Conservation (phyloP, 2,329 filamentous ascomycete species). For the Talaromyces albobiverticillius region DNA sequence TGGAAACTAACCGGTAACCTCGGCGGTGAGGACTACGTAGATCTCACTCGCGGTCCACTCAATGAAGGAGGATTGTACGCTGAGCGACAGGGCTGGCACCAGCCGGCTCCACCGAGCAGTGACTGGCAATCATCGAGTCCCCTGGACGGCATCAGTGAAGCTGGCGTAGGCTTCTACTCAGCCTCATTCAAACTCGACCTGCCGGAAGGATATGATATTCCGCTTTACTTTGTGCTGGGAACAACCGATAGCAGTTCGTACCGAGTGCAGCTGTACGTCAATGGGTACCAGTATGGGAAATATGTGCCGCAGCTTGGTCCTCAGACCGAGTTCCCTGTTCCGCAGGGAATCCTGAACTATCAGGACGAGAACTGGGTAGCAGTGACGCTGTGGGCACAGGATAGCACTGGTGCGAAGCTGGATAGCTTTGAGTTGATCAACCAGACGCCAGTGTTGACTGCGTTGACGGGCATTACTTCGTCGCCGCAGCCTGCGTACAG, state of each 20-base stretch:
- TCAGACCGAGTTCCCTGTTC: conserved; percentile 68
- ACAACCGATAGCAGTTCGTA: conserved; percentile 56
- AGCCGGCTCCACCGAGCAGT: conserved; percentile 40
- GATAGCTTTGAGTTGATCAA: conserved; percentile 52
- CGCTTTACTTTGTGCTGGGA: conserved; percentile 51
- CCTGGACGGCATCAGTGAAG: conserved; percentile 36
- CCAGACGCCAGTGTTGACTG: conserved; percentile 52
- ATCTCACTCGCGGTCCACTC: conserved; percentile 52
- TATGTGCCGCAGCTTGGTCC: conserved; percentile 71
- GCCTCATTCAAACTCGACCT: conserved; percentile 52
- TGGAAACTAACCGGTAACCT: conserved; percentile 63
- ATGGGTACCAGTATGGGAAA: conserved; percentile 72
- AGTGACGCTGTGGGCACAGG: conserved; percentile 66
- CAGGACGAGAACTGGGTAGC: conserved; percentile 67
- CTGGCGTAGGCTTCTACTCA: conserved; percentile 54
- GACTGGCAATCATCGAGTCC: conserved; percentile 35
- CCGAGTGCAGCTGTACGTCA: conserved; percentile 66
- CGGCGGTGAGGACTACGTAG: conserved; percentile 54
- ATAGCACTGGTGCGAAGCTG: conserved; percentile 56
- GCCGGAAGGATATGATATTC: conserved; percentile 54
- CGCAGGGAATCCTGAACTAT: conserved; percentile 70
- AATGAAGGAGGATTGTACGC: conserved; percentile 58
- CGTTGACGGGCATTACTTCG: conserved; percentile 44
- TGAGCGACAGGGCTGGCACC: conserved; percentile 56
- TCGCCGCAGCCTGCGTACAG: conserved; percentile 48